These are phyloP conservation scores for Nakaseomyces bracarensis DNA, from an alignment of 1,139 yeast species.

Conservation along the genomic window DNA sequence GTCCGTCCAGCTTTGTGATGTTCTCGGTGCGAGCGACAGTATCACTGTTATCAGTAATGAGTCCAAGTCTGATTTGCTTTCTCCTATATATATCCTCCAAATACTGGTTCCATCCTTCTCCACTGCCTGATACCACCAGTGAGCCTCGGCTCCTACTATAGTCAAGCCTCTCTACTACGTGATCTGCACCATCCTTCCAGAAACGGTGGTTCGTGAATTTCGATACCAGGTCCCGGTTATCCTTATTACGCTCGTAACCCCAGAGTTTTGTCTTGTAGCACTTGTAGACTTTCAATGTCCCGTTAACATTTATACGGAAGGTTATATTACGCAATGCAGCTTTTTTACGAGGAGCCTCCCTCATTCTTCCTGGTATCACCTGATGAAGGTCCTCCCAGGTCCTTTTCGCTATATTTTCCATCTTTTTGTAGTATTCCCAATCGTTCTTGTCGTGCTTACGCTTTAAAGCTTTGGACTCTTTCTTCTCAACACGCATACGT, in stretches of 20 bases:
- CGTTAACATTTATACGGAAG: constrained; percentile 55
- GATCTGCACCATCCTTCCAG: constrained; percentile 83
- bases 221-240: constrained; percentile 53
- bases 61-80: constrained; percentile 14
- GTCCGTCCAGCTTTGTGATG: constrained; percentile 11
- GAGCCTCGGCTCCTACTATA: constrained; percentile 12
- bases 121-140: background rate
- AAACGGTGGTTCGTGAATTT: constrained; percentile 41
- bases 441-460: constrained; percentile 33
- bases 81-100: constrained; percentile 1
- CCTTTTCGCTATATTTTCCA: constrained; percentile 35
- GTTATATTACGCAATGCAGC: constrained; percentile 44
- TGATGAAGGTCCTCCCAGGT: constrained; percentile 38
- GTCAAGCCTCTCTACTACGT: constrained; percentile 54
- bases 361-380: constrained; percentile 53
- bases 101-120: constrained; percentile 2
- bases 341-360: constrained; percentile 47
- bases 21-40: background rate
- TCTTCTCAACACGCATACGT: constrained; percentile 34
- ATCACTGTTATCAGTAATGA: constrained; percentile 8
- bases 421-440: constrained; percentile 36
- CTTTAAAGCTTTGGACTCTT: constrained; percentile 24
- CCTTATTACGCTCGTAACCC: constrained; percentile 73
- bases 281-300: constrained; percentile 49
- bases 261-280: constrained; percentile 71